phyloP scores from a whole-genome alignment of 2,329 filamentous ascomycete species.

The Venturiaceae sp. region DNA sequence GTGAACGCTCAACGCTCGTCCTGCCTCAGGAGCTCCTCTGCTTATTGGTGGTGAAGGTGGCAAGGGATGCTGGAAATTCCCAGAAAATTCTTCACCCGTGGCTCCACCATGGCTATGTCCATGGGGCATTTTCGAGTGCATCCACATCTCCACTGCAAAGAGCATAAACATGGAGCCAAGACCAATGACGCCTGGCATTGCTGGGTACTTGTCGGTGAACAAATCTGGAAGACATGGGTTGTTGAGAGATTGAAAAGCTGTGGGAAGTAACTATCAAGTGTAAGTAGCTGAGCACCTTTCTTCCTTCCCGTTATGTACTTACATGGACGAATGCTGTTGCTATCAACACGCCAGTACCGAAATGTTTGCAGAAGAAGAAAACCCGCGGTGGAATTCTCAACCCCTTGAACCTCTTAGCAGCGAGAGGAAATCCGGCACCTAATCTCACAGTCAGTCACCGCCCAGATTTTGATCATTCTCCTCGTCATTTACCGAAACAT shows the following conservation, averaged over 20 bases:
- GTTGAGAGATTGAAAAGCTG: constrained; percentile 42
- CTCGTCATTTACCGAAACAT: background rate
- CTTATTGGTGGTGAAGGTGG: background rate
- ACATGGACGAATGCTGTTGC: constrained; percentile 75
- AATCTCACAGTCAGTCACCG: background rate
- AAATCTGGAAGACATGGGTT: constrained; percentile 46
- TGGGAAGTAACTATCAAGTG: constrained; percentile 40
- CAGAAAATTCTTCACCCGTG: constrained; percentile 26
- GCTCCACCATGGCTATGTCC: constrained; percentile 43
- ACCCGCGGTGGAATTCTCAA: constrained; percentile 47
- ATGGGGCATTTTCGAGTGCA: constrained; percentile 38
- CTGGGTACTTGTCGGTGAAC: constrained; percentile 50
- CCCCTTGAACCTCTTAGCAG: constrained; percentile 44
- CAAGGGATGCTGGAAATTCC: background rate
- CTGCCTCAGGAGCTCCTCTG: background rate
- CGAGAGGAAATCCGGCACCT: constrained; percentile 25
- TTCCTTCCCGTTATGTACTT: constrained; percentile 8
- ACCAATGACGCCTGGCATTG: constrained; percentile 56
- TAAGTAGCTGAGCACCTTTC: constrained; percentile 6
- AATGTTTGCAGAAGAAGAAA: constrained; percentile 54
- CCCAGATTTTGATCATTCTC: background rate
- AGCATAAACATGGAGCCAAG: constrained; percentile 52
- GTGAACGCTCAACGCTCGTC: background rate
- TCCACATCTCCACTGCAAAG: constrained; percentile 54
- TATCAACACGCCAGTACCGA: constrained; percentile 70